Base-by-base conservation (phyloP, 1,284 basidiomycete species). In the Apiotrichum akiyoshidainum region DNA sequence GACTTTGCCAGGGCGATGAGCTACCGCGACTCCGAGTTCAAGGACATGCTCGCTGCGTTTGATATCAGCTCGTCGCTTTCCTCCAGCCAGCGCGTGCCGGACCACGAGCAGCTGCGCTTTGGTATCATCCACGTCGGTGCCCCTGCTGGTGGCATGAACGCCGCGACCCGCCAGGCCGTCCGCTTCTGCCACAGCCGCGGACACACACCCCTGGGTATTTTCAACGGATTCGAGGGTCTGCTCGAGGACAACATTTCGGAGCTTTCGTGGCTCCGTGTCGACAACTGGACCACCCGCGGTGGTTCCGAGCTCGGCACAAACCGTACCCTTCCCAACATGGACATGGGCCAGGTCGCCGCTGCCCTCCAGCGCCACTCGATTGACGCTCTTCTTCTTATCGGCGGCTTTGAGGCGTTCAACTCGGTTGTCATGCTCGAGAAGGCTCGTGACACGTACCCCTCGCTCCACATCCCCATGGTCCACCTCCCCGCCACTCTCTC, bases 281-380 rank as follows among this genome's bases (percentile, higher is more conserved):
- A 99, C 77, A 87, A 87, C 57, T 99, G 95, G 96, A 90, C 89
- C 71, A 86, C 89, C 22, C 88, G 94, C 39, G 95, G 96, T 63
- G 96, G 96, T n/a, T 97, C 93, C 44, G 96, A 99, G 77, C 86
- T 99, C 21, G 95, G 95, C 41, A 98, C 95, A 35, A 99, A 98
- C 80, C 90, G 95, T 55, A 83, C 85, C 12, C 81, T 94, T 34
- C 95, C 95, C 17, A 87, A 87, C 52, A 80, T 86, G 54, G 92
- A 97, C 78, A 83, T 98, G 48, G 92, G 92, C 1, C 86, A 84
- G 5, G 83, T 96, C 52, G 94, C 95, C 1, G 82, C 89, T 49
- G 91, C 92, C 69, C 89, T 99, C 81, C 92, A 97, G 79, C 81
- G 92, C 70, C 87, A 92, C 78, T 80, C 81, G 47, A 81, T 99